phyloP scores from a whole-genome alignment of 768 basidiomycete species.

The Cyclocybe aegerita region DNA sequence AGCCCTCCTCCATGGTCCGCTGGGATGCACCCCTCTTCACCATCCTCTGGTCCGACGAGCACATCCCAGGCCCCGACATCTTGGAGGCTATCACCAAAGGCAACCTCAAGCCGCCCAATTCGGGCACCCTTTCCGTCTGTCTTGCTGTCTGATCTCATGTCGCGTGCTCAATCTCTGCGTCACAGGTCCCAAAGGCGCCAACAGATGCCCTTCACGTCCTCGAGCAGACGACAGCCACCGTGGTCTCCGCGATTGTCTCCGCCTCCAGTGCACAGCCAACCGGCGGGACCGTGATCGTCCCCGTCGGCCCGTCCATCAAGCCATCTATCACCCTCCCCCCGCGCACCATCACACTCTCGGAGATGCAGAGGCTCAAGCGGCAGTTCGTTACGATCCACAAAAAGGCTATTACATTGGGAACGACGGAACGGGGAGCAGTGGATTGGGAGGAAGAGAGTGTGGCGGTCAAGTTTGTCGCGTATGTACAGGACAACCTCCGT shows the following conservation, averaged over 20 bases:
- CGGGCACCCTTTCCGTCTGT: constrained; percentile 67
- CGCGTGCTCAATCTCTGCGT: background rate
- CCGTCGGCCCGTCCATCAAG: constrained; percentile 40
- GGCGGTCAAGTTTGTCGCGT: constrained; percentile 65
- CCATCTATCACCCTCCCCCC: constrained; percentile 62
- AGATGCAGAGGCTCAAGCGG: constrained; percentile 85
- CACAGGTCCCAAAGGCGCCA: constrained; percentile 77
- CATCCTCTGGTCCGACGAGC: constrained; percentile 70
- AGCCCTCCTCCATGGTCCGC: constrained; percentile 96
- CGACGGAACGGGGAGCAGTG: constrained; percentile 72
- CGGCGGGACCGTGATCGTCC: constrained; percentile 51
- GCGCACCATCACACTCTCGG: constrained; percentile 76
- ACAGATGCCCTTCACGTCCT: constrained; percentile 84
- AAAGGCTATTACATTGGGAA: constrained; percentile 83
- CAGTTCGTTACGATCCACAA: constrained; percentile 91
- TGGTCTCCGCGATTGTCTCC: constrained; percentile 72
- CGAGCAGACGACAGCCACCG: constrained; percentile 70
- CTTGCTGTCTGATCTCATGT: background rate
- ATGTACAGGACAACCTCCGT: constrained; percentile 70
- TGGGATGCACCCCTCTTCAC: constrained; percentile 98
- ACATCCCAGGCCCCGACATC: constrained; percentile 65
- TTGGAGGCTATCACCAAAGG: constrained; percentile 83
- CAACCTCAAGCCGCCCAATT: constrained; percentile 82
- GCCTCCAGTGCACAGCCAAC: constrained; percentile 40
- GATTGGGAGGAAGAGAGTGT: constrained; percentile 78